These are phyloP conservation scores for Barbarea vulgaris DNA, from an alignment of 345 rosid genomes.

Conservation along the genomic window DNA sequence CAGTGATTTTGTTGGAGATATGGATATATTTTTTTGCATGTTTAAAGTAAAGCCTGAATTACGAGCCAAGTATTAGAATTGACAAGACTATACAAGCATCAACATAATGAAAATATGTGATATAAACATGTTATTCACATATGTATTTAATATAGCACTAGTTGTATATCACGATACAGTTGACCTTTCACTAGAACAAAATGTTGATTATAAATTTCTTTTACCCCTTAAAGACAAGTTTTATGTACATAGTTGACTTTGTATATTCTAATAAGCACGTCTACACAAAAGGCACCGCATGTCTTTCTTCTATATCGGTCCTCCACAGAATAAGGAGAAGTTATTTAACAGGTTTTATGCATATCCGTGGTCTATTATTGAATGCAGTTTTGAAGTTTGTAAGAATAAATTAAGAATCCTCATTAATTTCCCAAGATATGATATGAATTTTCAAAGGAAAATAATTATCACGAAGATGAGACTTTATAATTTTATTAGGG, in stretches of 20 bases:
- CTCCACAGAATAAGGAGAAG: not conserved
- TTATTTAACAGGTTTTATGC: not conserved
- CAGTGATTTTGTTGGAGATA: too few species aligned
- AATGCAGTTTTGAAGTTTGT: not conserved
- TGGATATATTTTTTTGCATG: too few species aligned
- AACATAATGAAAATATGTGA: too few species aligned
- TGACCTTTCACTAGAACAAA: too few species aligned
- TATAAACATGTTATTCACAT: too few species aligned
- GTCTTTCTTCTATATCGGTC: not conserved
- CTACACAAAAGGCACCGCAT: not conserved
- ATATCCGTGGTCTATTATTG: not conserved
- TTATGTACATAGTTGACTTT: not conserved
- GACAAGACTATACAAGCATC: too few species aligned
- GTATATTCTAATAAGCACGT: not conserved
- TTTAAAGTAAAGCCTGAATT: too few species aligned
- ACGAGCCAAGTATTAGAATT: too few species aligned
- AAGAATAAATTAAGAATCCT: not conserved
- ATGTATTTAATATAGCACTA: too few species aligned
- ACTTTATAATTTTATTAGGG: not conserved
- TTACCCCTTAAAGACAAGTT: too few species aligned
- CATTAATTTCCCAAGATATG: not conserved
- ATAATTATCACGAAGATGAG: not conserved
- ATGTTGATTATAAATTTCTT: too few species aligned
- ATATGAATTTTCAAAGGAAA: not conserved
- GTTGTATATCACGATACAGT: too few species aligned